phyloP scores from a whole-genome alignment of 2,329 filamentous ascomycete species.

The Phyllosticta capitalensis region DNA sequence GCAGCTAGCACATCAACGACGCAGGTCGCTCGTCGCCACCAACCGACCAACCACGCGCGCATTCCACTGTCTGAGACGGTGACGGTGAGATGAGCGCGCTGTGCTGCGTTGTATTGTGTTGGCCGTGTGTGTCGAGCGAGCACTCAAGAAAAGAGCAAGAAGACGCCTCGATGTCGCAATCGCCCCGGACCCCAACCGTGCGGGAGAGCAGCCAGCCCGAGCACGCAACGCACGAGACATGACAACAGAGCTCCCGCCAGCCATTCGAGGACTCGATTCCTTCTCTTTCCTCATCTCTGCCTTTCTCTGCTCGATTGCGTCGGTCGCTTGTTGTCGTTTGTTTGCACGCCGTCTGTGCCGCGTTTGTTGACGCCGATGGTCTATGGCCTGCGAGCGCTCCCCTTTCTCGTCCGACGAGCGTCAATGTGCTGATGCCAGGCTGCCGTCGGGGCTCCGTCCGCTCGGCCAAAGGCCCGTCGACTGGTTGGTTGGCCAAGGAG shows the following conservation, averaged over 20 bases:
- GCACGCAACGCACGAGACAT: neutral
- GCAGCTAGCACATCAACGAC: neutral
- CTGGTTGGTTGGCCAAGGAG: neutral
- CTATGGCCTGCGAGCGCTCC: too few species aligned
- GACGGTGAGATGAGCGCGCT: neutral
- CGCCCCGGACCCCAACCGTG: neutral
- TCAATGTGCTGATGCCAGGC: neutral
- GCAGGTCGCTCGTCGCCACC: neutral
- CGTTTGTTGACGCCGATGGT: too few species aligned
- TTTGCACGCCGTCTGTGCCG: too few species aligned
- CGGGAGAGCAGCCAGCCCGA: too few species aligned
- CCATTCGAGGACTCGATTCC: too few species aligned
- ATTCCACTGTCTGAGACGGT: neutral
- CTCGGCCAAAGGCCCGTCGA: neutral
- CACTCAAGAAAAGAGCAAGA: neutral
- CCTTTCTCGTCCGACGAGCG: neutral
- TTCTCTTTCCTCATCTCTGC: too few species aligned
- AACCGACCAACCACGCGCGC: neutral
- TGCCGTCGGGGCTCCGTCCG: neutral
- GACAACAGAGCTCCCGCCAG: too few species aligned
- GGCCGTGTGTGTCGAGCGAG: neutral
- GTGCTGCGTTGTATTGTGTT: too few species aligned
- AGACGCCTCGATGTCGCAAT: neutral
- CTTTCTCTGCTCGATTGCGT: too few species aligned
- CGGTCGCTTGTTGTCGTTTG: too few species aligned